Base-by-base conservation (phyloP, 331 rosid genomes). In the Spiraea crenata region DNA sequence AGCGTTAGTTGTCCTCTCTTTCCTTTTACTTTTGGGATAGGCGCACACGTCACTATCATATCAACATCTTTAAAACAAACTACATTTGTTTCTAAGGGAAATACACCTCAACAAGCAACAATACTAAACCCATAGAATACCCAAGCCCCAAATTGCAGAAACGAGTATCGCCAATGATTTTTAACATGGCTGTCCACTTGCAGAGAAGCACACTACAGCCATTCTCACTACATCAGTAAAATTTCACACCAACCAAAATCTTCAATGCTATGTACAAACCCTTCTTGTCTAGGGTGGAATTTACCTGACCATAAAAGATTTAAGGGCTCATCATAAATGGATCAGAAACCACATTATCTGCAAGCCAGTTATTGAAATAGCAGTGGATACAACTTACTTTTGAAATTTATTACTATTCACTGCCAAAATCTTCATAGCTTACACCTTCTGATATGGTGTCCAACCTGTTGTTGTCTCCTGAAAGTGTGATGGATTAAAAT, bases 361-460 rank as follows among this genome's bases (percentile, higher is more conserved):
- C 9, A 45, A 45, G 9, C 49, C 46, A 38, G 0, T 6, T 34
- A 45, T 6, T 25, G 49, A 44, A 42, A 34, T 5, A 57, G 59
- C 25, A 34, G 3, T 15, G 35, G 61, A 17, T 34, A 55, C 54
- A 67, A 46, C 40, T 69, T 70, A 68, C 59, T 62, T 15, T 44
- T 72, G 46, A 66, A 67, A 15, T 51, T 55, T 57, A 62, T 62
- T 55, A 74, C 69, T 78, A 80, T 57, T 83, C 85, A 63, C 87
- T 83, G 56, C 82, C 87, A 57, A 83, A 80, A 59, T 83, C 87
- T 51, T 83, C 87, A 70, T 74, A 83, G 67, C 87, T 83, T 77
- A 83, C 77, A 39, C 79, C 87, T 73, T 83, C 87, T 50, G 87
- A 83, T 45, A 80, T 71, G 52, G 80, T 80, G 76, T 83, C 87